These are phyloP conservation scores for Ophiostoma himal-ulmi DNA, from an alignment of 2,329 filamentous ascomycete genomes.

Conservation along the genomic window DNA sequence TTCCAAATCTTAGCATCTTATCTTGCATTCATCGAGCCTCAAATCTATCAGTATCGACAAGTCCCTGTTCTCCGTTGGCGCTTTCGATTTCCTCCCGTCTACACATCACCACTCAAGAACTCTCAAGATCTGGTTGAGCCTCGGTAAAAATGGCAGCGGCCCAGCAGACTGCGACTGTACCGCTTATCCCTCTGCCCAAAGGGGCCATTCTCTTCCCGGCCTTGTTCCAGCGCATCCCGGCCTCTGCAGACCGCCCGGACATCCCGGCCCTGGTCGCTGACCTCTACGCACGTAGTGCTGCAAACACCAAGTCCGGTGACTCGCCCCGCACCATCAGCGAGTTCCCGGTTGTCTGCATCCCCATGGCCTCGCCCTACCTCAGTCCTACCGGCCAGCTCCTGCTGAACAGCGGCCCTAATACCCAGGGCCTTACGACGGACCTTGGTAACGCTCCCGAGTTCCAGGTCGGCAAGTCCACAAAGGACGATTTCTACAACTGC, in stretches of 20 bases:
- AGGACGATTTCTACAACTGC: slow-evolving; percentile 71
- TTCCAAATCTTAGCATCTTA: too few species aligned
- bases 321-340: slow-evolving; percentile 57
- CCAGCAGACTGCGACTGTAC: slow-evolving; percentile 48
- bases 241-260: slow-evolving; percentile 73
- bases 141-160: slow-evolving; percentile 27
- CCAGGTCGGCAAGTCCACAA: slow-evolving; percentile 55
- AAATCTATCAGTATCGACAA: too few species aligned
- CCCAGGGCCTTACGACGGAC: slow-evolving; percentile 36
- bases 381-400: slow-evolving; percentile 69
- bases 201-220: slow-evolving; percentile 80
- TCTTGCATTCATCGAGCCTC: too few species aligned
- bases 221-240: slow-evolving; percentile 75
- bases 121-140: neutral
- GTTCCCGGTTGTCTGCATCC: slow-evolving; percentile 81
- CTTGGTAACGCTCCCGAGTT: slow-evolving; percentile 45
- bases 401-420: slow-evolving; percentile 53
- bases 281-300: slow-evolving; percentile 68
- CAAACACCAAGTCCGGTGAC: slow-evolving; percentile 41
- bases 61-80: neutral
- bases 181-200: slow-evolving; percentile 75
- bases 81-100: too few species aligned
- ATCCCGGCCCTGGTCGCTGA: slow-evolving; percentile 81
- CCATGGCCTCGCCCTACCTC: slow-evolving; percentile 69
- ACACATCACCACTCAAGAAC: too few species aligned